Evolutionary conservation across 805 yeast genomes (phyloP).

Genomic region (Metschnikowia hibisci): DNA sequence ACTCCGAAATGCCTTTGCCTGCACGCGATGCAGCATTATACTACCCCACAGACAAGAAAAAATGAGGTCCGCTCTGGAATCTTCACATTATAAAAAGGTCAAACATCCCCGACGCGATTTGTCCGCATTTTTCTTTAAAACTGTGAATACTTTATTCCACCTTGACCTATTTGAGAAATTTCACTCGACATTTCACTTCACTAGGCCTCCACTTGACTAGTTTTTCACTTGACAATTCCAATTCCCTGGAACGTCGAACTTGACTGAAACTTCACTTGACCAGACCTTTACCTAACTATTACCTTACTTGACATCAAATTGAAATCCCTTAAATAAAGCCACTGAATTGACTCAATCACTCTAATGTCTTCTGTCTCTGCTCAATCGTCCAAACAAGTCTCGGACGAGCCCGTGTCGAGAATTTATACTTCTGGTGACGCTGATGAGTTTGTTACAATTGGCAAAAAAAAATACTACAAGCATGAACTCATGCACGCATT

Average conservation of each 20-base stretch:
- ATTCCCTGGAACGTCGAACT: too few relatives aligned
- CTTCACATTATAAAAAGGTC: not conserved
- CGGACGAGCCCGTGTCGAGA: slow-evolving; percentile 16
- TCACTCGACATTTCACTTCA: too few relatives aligned
- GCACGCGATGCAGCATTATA: not conserved
- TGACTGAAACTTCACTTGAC: not conserved
- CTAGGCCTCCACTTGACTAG: too few relatives aligned
- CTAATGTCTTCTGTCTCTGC: slow-evolving; percentile 15
- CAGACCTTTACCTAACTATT: too few relatives aligned
- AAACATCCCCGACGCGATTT: not conserved
- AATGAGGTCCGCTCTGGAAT: not conserved
- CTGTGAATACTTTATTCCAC: too few relatives aligned
- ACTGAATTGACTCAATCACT: not conserved
- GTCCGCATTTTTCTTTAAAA: not conserved
- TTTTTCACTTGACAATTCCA: too few relatives aligned
- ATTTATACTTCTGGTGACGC: slow-evolving; percentile 30
- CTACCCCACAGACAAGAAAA: slow-evolving; percentile 6
- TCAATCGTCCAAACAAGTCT: slow-evolving; percentile 11
- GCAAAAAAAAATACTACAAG: slow-evolving; percentile 27
- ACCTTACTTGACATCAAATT: too few relatives aligned
- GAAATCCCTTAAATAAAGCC: too few relatives aligned
- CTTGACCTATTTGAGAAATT: too few relatives aligned
- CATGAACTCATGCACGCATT: slow-evolving; percentile 37
- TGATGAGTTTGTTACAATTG: slow-evolving; percentile 32
- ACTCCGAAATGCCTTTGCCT: slow-evolving; percentile 2